phyloP scores from a whole-genome alignment of 2,329 filamentous ascomycete species.

The Alternaria gansuensis region DNA sequence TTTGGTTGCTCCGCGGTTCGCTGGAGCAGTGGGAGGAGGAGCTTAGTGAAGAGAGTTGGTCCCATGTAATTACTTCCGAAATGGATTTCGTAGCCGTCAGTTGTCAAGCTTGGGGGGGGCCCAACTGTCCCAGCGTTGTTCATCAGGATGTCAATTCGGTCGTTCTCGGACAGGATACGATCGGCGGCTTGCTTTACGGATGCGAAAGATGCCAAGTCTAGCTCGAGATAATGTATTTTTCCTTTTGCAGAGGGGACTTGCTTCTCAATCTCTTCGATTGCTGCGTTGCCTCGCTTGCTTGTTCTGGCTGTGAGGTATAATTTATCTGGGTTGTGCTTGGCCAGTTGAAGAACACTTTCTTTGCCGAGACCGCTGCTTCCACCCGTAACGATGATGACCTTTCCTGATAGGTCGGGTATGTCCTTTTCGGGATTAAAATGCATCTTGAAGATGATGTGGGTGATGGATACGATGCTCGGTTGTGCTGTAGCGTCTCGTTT shows the following conservation, averaged over 20 bases:
- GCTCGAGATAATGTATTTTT: slow-evolving; percentile 15
- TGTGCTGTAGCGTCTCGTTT: neutral
- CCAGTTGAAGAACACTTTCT: slow-evolving; percentile 52
- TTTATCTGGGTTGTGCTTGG: slow-evolving; percentile 51
- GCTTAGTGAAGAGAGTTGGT: slow-evolving; percentile 55
- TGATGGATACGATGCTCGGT: neutral
- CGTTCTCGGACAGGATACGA: slow-evolving; percentile 34
- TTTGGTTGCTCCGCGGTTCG: slow-evolving; percentile 28
- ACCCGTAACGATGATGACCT: slow-evolving; percentile 35
- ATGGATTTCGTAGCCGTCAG: slow-evolving; percentile 58
- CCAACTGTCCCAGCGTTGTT: slow-evolving; percentile 55
- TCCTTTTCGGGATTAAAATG: slow-evolving; percentile 26
- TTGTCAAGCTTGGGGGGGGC: slow-evolving; percentile 39
- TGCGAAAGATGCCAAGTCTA: slow-evolving; percentile 50
- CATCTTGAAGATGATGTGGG: slow-evolving; percentile 19
- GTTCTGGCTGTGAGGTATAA: slow-evolving; percentile 55
- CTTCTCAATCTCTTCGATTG: slow-evolving; percentile 20
- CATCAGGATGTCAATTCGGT: slow-evolving; percentile 54
- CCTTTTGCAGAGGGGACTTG: slow-evolving; percentile 6
- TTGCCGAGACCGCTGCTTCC: slow-evolving; percentile 57
- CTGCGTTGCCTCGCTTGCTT: slow-evolving; percentile 14
- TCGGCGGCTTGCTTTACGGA: slow-evolving; percentile 44
- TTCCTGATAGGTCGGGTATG: slow-evolving; percentile 28
- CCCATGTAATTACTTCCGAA: slow-evolving; percentile 60
- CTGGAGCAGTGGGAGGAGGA: slow-evolving; percentile 54